These are phyloP conservation scores for Rosa chinensis DNA, from an alignment of 306 rosid species.

Conservation along the genomic window DNA sequence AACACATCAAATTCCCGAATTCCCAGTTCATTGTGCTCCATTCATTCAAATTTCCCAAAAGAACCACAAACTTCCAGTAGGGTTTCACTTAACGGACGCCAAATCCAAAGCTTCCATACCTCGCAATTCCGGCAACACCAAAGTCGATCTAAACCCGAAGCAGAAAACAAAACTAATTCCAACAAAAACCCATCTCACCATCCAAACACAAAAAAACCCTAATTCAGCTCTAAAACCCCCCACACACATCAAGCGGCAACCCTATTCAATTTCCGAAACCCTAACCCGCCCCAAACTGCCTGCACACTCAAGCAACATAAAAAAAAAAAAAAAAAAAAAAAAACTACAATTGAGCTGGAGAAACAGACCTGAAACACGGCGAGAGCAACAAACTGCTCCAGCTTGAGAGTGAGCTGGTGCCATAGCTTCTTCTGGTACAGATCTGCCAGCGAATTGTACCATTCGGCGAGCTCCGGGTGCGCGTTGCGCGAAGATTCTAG, in stretches of 20 bases:
- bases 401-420: constrained; percentile 99
- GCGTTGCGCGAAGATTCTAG: constrained; percentile 80
- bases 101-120: background rate
- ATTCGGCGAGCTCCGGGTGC: constrained; percentile 86
- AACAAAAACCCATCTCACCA: constrained; percentile 13
- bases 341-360: background rate
- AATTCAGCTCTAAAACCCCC: constrained; percentile 18
- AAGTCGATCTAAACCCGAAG: background rate
- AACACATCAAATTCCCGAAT: background rate
- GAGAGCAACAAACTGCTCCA: constrained; percentile 92
- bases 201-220: constrained; percentile 2
- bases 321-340: no score
- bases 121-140: background rate
- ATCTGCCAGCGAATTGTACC: constrained; percentile 95
- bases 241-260: background rate
- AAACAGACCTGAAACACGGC: constrained; percentile 77
- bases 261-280: constrained; percentile 44
- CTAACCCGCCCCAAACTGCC: constrained; percentile 20
- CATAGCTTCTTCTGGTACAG: constrained; percentile 98
- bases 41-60: background rate
- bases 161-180: background rate
- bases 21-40: background rate
- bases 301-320: background rate
- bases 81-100: background rate
- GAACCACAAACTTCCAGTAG: background rate